Evolutionary conservation across 768 basidiomycete genomes (phyloP), one percentile per base, ranked within the genome.

Genomic region (Suillus ampliporus): DNA sequence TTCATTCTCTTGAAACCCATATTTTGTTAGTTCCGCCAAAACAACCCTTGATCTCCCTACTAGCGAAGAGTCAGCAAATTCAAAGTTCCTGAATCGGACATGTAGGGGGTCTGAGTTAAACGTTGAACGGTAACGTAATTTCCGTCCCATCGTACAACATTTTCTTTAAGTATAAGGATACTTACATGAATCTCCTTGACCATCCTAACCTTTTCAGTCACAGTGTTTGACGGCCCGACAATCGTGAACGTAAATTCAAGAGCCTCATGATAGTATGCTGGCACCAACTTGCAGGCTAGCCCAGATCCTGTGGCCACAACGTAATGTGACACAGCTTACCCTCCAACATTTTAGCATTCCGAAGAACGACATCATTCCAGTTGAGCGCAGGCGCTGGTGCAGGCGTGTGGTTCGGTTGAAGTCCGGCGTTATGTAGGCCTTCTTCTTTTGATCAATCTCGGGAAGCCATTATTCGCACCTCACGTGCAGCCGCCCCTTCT

Each of bases 391-490:
- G n/a, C n/a, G n/a, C 26, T 28, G 19, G 51, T 31, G n/a, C n/a
- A 34, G n/a, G 34, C n/a, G 34, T 37, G 19, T 19, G 23, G 17
- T 31, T 28, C 17, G 26, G 48, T 50, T 4, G 3, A 51, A 1
- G 3, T 4, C 23, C 37, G 54, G 54, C 9, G 7, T 40, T 40
- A 26, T 19, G 38, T 11, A 40, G 34, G n/a, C 7, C 37, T 35
- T 53, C 34, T 54, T 54, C 53, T 54, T n/a, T 38, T 38, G 53
- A 38, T 19, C 17, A 56, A 38, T 56, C 10, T 56, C 53, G 53
- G 53, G 53, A 19, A 19, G 17, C 11, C 21, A 46, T 50, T n/a
- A 43, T n/a, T 43, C 7, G 41, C 48, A 28, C 48, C 28, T 31
- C 28, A 51, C 50, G 28, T 51, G 50, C 28, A 51, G 21, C 23